Evolutionary conservation across 306 rosid genomes (phyloP), one percentile per base, ranked within the genome.

Genomic region (Medicago arabica): DNA sequence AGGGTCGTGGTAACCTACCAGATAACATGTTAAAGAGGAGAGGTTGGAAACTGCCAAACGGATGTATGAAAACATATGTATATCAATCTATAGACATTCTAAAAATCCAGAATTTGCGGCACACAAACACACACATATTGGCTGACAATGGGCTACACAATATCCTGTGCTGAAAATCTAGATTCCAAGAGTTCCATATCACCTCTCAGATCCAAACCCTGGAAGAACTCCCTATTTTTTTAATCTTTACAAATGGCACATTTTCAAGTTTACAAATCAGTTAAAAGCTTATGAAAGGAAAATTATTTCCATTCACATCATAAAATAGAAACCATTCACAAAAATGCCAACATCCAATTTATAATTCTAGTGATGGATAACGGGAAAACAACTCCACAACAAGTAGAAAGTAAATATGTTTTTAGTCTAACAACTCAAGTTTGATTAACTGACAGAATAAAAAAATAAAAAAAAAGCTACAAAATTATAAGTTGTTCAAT

Each of bases 381-480:
- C 21, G 13, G 31, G 9, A 38, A 55, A 11, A 64, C 13, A 43
- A 14, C 18, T 62, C 66, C 70, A 78, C 13, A 62, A 54, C 69
- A 43, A 7, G 58, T 57, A 71, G 58, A 31, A 79, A 67, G 51
- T 18, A 72, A 73, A 31, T 77, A 71, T 9, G 61, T 25, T 41
- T 51, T 11, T 46, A 46, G 16, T 38, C 75, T 67, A 66, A 46
- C 25, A 78, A 72, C 70, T 59, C 16, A 41, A 50, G 72, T 62
- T 47, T 62, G 64, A 75, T 49, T 49, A 8, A 81, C 19, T 18
- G 50, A 44, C 16, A 13, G 15, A 16, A 66, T 43, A 14, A 19
- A 66, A 25, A 39, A 51, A 83, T 11, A 19, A 66, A 25, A 39
- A 51, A 83, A 72, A 72, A 59, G 61, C 50, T 28, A 84, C 50